These are phyloP conservation scores for Luvunga scandens DNA, from an alignment of 345 rosid species.

Conservation along the genomic window DNA sequence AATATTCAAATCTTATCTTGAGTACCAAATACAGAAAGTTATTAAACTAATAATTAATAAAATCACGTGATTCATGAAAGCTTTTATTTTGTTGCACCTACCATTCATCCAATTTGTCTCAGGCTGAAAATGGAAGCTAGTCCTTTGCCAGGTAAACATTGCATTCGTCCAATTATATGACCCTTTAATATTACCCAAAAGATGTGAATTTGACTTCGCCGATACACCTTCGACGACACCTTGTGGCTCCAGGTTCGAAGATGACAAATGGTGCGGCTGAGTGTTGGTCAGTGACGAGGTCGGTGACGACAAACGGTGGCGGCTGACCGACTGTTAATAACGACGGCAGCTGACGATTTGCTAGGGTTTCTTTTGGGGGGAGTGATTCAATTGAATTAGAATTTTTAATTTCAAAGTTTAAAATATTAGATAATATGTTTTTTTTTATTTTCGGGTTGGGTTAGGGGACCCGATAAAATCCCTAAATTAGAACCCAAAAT, in stretches of 20 bases:
- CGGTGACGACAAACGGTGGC: too few relatives aligned
- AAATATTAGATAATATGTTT: too few relatives aligned
- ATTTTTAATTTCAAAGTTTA: too few relatives aligned
- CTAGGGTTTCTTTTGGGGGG: too few relatives aligned
- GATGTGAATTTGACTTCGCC: constrained; percentile 54
- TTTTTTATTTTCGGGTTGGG: too few relatives aligned
- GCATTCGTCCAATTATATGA: constrained; percentile 76
- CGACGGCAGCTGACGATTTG: too few relatives aligned
- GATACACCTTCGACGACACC: constrained; percentile 64
- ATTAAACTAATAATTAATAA: not conserved
- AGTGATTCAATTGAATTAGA: too few relatives aligned
- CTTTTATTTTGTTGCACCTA: constrained; percentile 26
- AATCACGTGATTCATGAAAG: not conserved
- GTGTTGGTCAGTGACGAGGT: too few relatives aligned
- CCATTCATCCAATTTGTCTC: constrained; percentile 95
- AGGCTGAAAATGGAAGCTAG: constrained; percentile 89
- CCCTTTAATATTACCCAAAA: constrained; percentile 8
- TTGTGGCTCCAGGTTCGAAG: constrained; percentile 23
- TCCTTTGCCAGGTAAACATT: constrained; percentile 86
- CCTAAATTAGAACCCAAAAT: too few relatives aligned
- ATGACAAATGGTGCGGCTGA: too few relatives aligned
- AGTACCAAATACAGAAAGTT: not conserved
- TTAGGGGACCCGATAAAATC: too few relatives aligned
- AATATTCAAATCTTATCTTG: not conserved
- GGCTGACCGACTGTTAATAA: too few relatives aligned